Evolutionary conservation across 768 basidiomycete species (phyloP).

Genomic region (Hygrocybe punicea): DNA sequence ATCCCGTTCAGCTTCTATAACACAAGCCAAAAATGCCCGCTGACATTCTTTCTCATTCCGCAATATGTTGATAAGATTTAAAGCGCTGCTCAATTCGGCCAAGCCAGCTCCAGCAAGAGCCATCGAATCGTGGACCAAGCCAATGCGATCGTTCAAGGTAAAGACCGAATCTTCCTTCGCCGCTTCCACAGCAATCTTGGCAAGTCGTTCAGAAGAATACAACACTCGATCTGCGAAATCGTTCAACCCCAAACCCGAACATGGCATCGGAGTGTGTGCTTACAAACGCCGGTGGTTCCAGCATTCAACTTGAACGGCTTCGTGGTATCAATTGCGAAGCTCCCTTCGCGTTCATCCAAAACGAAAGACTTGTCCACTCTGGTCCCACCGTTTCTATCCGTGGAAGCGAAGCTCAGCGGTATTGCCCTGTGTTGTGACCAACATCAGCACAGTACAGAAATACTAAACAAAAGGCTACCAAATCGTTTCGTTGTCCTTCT

Average conservation of each 20-base stretch:
- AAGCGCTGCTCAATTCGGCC: conserved; percentile 67
- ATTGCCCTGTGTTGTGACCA: conserved; percentile 54
- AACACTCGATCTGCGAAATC: conserved; percentile 66
- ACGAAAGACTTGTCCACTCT: conserved; percentile 59
- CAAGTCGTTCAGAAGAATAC: conserved; percentile 77
- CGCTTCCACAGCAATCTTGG: conserved; percentile 76
- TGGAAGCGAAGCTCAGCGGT: conserved; percentile 70
- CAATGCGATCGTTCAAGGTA: conserved; percentile 82
- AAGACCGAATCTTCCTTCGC: conserved; percentile 63
- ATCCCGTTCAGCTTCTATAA: neutral
- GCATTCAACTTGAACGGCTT: conserved; percentile 88
- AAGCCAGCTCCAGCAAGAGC: conserved; percentile 81
- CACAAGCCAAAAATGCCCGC: conserved; percentile 22
- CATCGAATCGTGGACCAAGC: conserved; percentile 79
- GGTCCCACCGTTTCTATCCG: conserved; percentile 54
- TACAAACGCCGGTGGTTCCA: conserved; percentile 85
- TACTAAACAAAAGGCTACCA: conserved; percentile 48
- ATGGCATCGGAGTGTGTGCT: conserved; percentile 26
- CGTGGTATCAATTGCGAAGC: conserved; percentile 67
- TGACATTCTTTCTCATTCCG: conserved; percentile 74
- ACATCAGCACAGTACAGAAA: conserved; percentile 1
- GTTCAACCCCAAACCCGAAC: neutral
- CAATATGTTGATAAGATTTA: conserved; percentile 69
- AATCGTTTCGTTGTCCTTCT: conserved; percentile 81
- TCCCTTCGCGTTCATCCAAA: conserved; percentile 64